Conservation (phyloP, 148 eudicot species). For the Tetragonia tetragonoides region DNA sequence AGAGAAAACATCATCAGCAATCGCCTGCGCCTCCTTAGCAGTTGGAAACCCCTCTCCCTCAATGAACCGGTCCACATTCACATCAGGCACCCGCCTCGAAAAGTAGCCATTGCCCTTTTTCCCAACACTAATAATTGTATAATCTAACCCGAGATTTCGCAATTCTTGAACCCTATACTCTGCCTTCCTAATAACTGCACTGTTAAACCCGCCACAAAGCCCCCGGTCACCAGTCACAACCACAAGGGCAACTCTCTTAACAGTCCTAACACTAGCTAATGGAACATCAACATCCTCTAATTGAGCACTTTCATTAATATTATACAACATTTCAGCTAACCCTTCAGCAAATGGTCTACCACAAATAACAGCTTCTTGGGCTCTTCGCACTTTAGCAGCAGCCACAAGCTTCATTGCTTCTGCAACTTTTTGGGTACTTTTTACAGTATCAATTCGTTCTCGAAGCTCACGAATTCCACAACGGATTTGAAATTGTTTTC, state of each 20-base stretch:
- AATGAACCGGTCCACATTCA: conserved; percentile 48
- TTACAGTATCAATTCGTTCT: conserved; percentile 54
- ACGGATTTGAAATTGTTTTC: conserved; percentile 24
- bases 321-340: conserved; percentile 46
- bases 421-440: conserved; percentile 67
- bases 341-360: conserved; percentile 65
- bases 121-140: conserved; percentile 63
- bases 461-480: conserved; percentile 43
- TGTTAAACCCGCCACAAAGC: conserved; percentile 78
- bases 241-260: conserved; percentile 62
- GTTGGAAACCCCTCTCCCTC: conserved; percentile 57
- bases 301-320: conserved; percentile 48
- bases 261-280: conserved; percentile 52
- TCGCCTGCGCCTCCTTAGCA: conserved; percentile 51
- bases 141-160: conserved; percentile 44
- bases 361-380: conserved; percentile 67
- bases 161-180: conserved; percentile 56
- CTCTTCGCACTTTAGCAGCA: conserved; percentile 71
- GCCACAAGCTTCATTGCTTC: conserved; percentile 81
- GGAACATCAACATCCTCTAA: conserved; percentile 65
- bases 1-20: conserved; percentile 63
- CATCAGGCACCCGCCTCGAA: conserved; percentile 22
- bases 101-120: conserved; percentile 73
- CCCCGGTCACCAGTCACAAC: conserved; percentile 71
- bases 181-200: conserved; percentile 46